Base-by-base conservation (phyloP, 371 early-diverging fungal genomes). In the Saksenaea oblongispora region DNA sequence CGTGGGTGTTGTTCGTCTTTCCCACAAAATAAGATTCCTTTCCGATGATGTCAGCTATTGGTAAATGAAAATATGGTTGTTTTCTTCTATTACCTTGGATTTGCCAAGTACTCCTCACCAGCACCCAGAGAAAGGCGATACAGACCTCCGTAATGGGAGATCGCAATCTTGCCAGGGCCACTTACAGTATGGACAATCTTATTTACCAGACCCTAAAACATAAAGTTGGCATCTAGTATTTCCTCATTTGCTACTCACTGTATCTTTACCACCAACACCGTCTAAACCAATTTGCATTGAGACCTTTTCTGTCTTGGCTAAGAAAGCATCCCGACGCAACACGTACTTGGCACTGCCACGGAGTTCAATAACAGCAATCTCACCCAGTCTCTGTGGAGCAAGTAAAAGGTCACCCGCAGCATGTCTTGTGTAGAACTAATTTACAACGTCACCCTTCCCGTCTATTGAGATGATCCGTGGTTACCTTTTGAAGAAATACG, bases 31-130 rank as follows among this genome's bases (percentile, higher is more conserved):
- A 53, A 85, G 62, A 56, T 83, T 71, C 51, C 71, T 73, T 47
- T 28, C 34, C 7, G 3, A 18, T 34, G 3, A 34, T 1, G 55
- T 41, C 42, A 41, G 42, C 14, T 13, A 14, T 9, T 41, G 17
- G 18, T n/a, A 15, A 7, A 41, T 4, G 26, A 28, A 3, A 39
- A 13, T 11, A 14, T 18, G 1, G 11, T 34, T 36, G 24, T 54
- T 37, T 56, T 44, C 5, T 34, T 24, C 27, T 61, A 63, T 57
- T 78, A 86, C 75, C 87, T 79, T 34, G 93, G 90, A 66, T 90
- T 89, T 10, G 89, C 90, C 41, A 87, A 69, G 63, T 89, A 91
- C 67, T 86, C 87, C 65, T 93, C 91, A 11, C 83, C 86, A 18
- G 87, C 83, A 5, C 79, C 73, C 56, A 93, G 73, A 15, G 87